These are phyloP conservation scores for Phoenix roebelenii DNA, from an alignment of 176 grass and related monocot species.

Conservation along the genomic window DNA sequence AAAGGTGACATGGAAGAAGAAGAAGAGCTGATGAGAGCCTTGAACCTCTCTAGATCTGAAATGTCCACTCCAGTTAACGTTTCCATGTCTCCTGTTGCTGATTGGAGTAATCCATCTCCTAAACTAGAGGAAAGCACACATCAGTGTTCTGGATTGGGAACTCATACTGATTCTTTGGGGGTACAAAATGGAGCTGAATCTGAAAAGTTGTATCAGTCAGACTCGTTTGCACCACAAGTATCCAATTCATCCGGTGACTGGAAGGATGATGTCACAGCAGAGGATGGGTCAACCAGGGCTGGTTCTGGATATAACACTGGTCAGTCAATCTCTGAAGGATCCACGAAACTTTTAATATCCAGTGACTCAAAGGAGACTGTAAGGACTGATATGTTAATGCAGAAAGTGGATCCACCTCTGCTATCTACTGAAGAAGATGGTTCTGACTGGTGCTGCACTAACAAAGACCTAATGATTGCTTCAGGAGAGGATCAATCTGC, in stretches of 20 bases:
- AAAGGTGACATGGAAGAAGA: constrained; percentile 78
- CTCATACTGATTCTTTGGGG: constrained; percentile 1
- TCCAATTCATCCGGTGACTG: constrained; percentile 15
- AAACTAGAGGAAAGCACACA: constrained; percentile 28
- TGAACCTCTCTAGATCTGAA: constrained; percentile 75
- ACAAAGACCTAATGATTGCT: constrained; percentile 20
- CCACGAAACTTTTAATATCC: constrained; percentile 18
- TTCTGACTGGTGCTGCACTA: constrained; percentile 30
- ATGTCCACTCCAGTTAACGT: constrained; percentile 26
- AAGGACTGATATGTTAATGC: constrained; percentile 12
- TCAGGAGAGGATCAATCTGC: constrained; percentile 18
- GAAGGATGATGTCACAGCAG: not conserved
- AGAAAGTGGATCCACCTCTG: constrained; percentile 17
- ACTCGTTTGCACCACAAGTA: constrained; percentile 10
- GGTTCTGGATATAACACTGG: constrained; percentile 15
- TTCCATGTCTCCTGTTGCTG: constrained; percentile 27
- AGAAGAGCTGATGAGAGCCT: constrained; percentile 70
- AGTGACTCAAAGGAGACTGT: constrained; percentile 23
- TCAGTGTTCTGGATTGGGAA: constrained; percentile 32
- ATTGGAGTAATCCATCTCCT: constrained; percentile 17
- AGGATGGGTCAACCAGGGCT: constrained; percentile 14
- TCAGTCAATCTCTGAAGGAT: constrained; percentile 18
- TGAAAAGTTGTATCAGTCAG: constrained; percentile 1
- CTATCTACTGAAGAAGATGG: constrained; percentile 27
- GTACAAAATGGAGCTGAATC: constrained; percentile 23